Percentiles rank a stretch among this genome's conserved stretches.
These are phyloP conservation scores for Begonia masoniana DNA, from an alignment of 306 rosid species.

Conservation along the genomic window DNA sequence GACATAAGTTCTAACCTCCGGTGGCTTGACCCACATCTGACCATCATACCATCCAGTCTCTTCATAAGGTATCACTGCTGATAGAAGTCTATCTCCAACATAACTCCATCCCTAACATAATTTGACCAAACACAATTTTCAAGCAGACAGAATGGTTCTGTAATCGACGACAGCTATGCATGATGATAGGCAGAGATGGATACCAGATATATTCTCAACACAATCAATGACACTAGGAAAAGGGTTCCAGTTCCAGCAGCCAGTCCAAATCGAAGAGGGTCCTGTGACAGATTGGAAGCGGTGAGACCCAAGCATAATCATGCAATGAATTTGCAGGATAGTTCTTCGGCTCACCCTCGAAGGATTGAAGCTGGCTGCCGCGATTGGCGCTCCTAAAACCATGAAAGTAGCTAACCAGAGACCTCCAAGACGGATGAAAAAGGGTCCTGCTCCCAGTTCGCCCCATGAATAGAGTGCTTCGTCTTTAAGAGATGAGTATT, in stretches of 20 bases:
- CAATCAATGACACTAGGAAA: constrained; percentile 71
- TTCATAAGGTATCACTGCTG: constrained; percentile 95
- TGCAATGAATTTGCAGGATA: neutral
- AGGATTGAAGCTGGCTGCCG: constrained; percentile 97
- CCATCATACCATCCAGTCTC: constrained; percentile 99
- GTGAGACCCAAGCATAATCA: too few species aligned
- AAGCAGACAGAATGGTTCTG: neutral
- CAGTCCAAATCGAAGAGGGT: constrained; percentile 75
- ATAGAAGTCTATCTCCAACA: constrained; percentile 91
- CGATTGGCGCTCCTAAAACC: constrained; percentile 66
- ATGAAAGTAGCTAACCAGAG: constrained; percentile 77
- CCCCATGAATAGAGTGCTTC: constrained; percentile 81
- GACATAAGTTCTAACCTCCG: constrained; percentile 52
- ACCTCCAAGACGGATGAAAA: constrained; percentile 89
- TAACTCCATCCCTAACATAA: constrained; percentile 86
- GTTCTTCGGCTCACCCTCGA: constrained; percentile 46
- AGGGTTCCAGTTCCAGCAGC: constrained; percentile 98
- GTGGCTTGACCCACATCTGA: constrained; percentile 99
- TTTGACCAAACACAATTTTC: neutral
- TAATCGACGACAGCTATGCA: neutral
- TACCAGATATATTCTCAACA: constrained; percentile 88
- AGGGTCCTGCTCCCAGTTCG: constrained; percentile 71
- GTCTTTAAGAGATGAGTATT: constrained; percentile 79
- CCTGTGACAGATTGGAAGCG: constrained; percentile 42
- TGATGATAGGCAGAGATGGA: constrained; percentile 7